These are phyloP conservation scores for Magnolia changhungtana DNA, from an alignment of 164 flowering plant genomes.

Conservation along the genomic window DNA sequence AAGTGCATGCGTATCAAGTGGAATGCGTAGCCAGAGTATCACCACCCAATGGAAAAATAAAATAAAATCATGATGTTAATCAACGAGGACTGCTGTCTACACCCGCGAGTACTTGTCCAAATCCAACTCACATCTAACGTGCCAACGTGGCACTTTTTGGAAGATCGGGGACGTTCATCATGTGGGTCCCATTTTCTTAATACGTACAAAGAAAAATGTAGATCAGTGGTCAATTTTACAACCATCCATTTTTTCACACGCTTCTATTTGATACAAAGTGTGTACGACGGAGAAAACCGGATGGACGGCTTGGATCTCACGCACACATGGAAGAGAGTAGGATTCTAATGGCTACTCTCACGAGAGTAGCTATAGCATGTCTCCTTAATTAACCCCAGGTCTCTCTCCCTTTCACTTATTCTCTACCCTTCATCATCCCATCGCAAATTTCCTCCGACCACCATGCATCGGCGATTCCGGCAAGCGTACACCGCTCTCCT, in stretches of 20 bases:
- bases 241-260: too few species aligned
- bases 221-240: too few species aligned
- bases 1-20: too few species aligned
- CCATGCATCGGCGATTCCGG: constrained; percentile 38
- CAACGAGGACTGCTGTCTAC: too few species aligned
- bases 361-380: background rate
- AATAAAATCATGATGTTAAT: too few species aligned
- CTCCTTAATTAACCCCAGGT: background rate
- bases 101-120: too few species aligned
- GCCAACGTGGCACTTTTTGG: background rate
- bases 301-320: background rate
- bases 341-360: background rate
- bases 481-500: constrained; percentile 32
- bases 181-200: background rate
- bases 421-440: background rate
- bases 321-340: background rate
- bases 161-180: background rate
- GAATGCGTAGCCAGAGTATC: too few species aligned
- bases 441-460: constrained; percentile 26
- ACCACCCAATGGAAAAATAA: too few species aligned
- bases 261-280: background rate
- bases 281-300: background rate
- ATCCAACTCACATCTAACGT: background rate
- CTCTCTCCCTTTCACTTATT: background rate
- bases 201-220: too few species aligned